Evolutionary conservation across 2,329 filamentous ascomycete genomes (phyloP).

Genomic region (Epichloe bromicola): DNA sequence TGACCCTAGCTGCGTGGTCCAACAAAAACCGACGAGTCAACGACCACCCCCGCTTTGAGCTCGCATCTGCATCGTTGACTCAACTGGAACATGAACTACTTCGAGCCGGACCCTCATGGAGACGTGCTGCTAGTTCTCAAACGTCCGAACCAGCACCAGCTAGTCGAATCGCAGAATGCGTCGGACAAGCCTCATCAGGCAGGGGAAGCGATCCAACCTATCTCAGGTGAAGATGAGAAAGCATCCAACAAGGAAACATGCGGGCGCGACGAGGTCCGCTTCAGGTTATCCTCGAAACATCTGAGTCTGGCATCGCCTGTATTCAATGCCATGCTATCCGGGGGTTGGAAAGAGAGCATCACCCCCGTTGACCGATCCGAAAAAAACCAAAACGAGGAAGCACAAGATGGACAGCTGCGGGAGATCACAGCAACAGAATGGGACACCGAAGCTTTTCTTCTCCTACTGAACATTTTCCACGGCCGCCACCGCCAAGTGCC

Average conservation of each 20-base stretch:
- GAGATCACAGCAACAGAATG: background rate
- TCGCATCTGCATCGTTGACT: no score
- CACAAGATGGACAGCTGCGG: background rate
- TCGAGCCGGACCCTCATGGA: background rate
- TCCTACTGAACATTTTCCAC: conserved; percentile 1
- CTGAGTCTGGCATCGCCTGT: conserved; percentile 19
- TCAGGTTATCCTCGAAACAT: conserved; percentile 21
- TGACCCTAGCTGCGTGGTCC: no score
- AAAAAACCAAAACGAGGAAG: background rate
- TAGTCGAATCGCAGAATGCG: background rate
- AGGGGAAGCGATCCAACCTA: background rate
- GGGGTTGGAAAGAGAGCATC: conserved; percentile 9
- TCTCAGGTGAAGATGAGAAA: background rate
- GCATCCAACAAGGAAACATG: background rate
- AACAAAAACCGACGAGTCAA: no score
- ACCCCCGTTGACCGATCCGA: conserved; percentile 2
- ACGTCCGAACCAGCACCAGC: background rate
- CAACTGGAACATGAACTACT: background rate
- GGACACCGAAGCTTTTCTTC: background rate
- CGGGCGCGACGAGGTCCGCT: background rate
- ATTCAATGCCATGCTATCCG: conserved; percentile 8
- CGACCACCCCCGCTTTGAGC: no score
- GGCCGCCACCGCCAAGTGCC: background rate
- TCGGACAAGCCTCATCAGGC: background rate
- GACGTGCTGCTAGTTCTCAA: background rate